phyloP scores from a whole-genome alignment of 2,329 filamentous ascomycete species.

The Plenodomus tracheiphilus region DNA sequence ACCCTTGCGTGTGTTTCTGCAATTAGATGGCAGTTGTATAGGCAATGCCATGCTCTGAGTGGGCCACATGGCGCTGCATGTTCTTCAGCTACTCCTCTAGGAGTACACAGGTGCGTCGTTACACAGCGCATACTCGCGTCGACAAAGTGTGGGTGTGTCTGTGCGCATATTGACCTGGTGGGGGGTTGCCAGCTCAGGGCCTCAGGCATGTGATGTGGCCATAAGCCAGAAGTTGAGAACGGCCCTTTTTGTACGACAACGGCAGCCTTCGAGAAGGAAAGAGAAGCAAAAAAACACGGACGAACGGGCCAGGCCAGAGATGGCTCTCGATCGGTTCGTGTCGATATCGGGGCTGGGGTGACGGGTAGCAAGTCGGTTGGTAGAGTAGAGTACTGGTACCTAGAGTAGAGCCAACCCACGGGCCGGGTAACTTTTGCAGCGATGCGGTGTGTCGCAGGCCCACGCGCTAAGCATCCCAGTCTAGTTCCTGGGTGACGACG shows the following conservation, averaged over 20 bases:
- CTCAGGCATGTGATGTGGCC: no score
- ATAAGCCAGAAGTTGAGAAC: slow-evolving; percentile 1
- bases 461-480: slow-evolving; percentile 7
- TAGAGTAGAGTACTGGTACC: no score
- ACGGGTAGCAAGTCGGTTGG: background rate
- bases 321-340: no score
- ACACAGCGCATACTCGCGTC: slow-evolving; percentile 28
- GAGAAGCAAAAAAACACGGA: no score
- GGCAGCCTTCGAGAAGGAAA: slow-evolving; percentile 15
- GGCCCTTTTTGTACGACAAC: slow-evolving; percentile 11
- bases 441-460: slow-evolving; percentile 31
- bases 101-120: slow-evolving; percentile 14
- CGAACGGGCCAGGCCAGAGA: no score
- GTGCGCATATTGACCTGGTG: slow-evolving; percentile 14
- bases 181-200: no score
- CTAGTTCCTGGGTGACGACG: slow-evolving; percentile 16
- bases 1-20: slow-evolving; percentile 30
- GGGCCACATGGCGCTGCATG: slow-evolving; percentile 18
- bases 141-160: slow-evolving; percentile 19
- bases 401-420: no score
- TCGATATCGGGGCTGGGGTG: background rate
- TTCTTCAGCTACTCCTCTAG: slow-evolving; percentile 18
- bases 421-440: slow-evolving; percentile 10
- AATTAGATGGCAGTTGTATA: slow-evolving; percentile 14
- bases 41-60: slow-evolving; percentile 9